Evolutionary conservation across 2,329 filamentous ascomycete genomes (phyloP).

Genomic region (Emmonsiellopsis sp.): DNA sequence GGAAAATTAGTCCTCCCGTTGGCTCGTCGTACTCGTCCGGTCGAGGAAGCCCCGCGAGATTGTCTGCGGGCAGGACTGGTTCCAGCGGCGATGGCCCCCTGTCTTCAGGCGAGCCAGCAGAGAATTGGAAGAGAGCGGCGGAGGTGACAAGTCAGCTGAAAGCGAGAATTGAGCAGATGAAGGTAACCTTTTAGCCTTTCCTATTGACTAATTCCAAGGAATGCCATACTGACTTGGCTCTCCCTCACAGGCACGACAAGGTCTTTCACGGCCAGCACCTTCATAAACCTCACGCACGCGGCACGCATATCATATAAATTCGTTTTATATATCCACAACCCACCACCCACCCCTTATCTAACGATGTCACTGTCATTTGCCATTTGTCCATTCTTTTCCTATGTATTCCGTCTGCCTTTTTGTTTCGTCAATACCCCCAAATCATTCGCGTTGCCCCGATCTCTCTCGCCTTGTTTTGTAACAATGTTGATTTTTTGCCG

Average conservation of each 20-base stretch:
- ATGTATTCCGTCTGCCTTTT: background rate
- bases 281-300: constrained; percentile 2
- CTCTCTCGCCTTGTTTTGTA: background rate
- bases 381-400: background rate
- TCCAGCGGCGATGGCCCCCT: constrained; percentile 6
- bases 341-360: constrained; percentile 8
- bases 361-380: background rate
- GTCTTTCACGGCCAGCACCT: constrained; percentile 28
- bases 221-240: constrained; percentile 13
- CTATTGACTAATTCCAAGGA: background rate
- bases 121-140: constrained; percentile 94
- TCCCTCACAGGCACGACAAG: constrained; percentile 32
- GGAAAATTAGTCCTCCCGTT: constrained; percentile 37
- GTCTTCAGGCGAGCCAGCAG: constrained; percentile 49
- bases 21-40: constrained; percentile 23
- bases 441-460: background rate
- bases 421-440: background rate
- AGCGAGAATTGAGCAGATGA: constrained; percentile 98
- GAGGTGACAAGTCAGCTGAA: constrained; percentile 97
- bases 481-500: background rate
- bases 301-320: background rate
- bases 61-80: constrained; percentile 11
- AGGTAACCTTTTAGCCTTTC: constrained; percentile 39
- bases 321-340: background rate
- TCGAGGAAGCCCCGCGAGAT: constrained; percentile 28